Conservation (phyloP, 495 filamentous ascomycete species). For the Amniculicola lignicola region DNA sequence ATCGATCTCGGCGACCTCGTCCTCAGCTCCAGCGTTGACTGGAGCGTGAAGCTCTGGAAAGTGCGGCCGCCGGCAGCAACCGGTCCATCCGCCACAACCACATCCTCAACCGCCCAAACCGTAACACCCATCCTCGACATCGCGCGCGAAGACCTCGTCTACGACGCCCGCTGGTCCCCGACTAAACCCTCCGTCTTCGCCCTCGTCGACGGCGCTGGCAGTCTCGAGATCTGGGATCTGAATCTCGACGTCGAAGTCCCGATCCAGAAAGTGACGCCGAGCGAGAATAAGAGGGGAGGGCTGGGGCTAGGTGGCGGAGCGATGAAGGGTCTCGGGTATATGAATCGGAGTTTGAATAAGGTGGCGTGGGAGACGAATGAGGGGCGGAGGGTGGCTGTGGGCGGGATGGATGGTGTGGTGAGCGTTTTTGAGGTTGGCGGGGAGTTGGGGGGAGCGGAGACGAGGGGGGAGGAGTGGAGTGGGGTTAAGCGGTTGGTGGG, state of each 20-base stretch:
- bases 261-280: slow-evolving; percentile 69
- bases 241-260: slow-evolving; percentile 90
- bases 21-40: slow-evolving; percentile 81
- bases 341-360: slow-evolving; percentile 84
- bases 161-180: slow-evolving; percentile 92
- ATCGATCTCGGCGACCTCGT: slow-evolving; percentile 96
- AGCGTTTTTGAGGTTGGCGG: slow-evolving; percentile 91
- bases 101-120: slow-evolving; percentile 41
- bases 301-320: slow-evolving; percentile 47
- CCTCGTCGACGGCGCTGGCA: slow-evolving; percentile 88
- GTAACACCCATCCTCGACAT: slow-evolving; percentile 81
- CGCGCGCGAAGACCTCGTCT: slow-evolving; percentile 89
- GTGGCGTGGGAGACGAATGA: slow-evolving; percentile 89
- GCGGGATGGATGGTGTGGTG: slow-evolving; percentile 83
- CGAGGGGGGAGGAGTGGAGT: slow-evolving; percentile 84
- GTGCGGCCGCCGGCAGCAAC: slow-evolving; percentile 73
- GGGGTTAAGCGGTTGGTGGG: slow-evolving; percentile 81
- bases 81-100: slow-evolving; percentile 41
- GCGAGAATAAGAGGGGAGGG: slow-evolving; percentile 50
- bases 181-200: slow-evolving; percentile 89
- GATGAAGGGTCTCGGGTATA: slow-evolving; percentile 45
- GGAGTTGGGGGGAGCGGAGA: slow-evolving; percentile 76
- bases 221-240: slow-evolving; percentile 92
- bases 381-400: slow-evolving; percentile 79
- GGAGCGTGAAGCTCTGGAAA: slow-evolving; percentile 96